A percentile compares a stretch with the other conserved stretches of the same genome.
phyloP scores from a whole-genome alignment of 1,284 basidiomycete genomes.

The Gymnopus androsaceus region DNA sequence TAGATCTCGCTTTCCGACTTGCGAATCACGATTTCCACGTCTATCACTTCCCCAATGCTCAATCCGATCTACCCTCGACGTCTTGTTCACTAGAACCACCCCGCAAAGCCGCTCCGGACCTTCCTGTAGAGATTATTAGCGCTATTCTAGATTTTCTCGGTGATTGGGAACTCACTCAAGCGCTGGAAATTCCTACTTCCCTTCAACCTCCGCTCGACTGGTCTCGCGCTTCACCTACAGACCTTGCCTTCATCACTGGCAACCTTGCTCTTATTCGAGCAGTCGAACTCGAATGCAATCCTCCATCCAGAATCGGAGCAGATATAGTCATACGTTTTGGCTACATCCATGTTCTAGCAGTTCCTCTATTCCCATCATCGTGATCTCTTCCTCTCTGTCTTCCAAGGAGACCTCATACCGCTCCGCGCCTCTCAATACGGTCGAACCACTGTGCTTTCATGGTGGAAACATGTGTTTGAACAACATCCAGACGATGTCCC shows the following conservation, averaged over 20 bases:
- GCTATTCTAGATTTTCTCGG: constrained; percentile 75
- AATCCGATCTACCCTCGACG: constrained; percentile 16
- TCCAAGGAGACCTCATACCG: constrained; percentile 68
- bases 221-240: constrained; percentile 65
- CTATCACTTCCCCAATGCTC: constrained; percentile 57
- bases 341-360: constrained; percentile 73
- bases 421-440: constrained; percentile 74
- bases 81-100: constrained; percentile 25
- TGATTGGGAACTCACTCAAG: constrained; percentile 79
- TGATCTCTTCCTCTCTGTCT: constrained; percentile 60
- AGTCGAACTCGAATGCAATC: constrained; percentile 51
- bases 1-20: constrained; percentile 66
- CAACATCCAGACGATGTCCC: constrained; percentile 58
- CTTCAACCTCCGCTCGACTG: constrained; percentile 67
- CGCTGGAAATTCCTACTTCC: constrained; percentile 72
- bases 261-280: constrained; percentile 59
- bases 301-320: constrained; percentile 70
- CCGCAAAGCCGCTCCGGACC: constrained; percentile 45
- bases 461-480: constrained; percentile 74
- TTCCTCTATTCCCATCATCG: constrained; percentile 66
- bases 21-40: constrained; percentile 71
- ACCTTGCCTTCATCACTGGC: constrained; percentile 69
- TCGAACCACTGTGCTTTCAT: constrained; percentile 69
- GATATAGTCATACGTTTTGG: constrained; percentile 68
- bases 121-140: constrained; percentile 75